Evolutionary conservation across 2,329 filamentous ascomycete genomes (phyloP).

Genomic region (Monilinia aucupariae): DNA sequence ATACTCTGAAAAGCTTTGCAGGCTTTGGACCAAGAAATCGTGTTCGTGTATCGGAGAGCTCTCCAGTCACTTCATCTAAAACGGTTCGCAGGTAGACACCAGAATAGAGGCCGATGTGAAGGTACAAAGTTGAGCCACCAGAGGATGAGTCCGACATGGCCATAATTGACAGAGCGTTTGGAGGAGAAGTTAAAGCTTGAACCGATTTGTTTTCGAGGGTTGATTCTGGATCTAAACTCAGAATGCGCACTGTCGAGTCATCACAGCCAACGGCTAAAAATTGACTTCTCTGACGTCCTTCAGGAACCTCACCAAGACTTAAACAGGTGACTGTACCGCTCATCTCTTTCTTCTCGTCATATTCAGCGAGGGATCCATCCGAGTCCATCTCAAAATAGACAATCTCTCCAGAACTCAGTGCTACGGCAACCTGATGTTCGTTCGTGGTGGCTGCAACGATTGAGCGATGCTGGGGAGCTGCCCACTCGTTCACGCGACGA

Average conservation of each 20-base stretch:
- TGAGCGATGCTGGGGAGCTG: conserved; percentile 84
- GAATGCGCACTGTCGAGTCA: conserved; percentile 89
- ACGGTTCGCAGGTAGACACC: conserved; percentile 95
- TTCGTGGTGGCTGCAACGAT: conserved; percentile 95
- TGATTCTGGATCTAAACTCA: conserved; percentile 83
- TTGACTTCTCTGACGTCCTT: conserved; percentile 80
- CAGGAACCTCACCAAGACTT: conserved; percentile 88
- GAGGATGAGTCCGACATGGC: conserved; percentile 91
- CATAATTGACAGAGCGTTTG: conserved; percentile 85
- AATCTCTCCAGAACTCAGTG: conserved; percentile 91
- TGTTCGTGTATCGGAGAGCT: conserved; percentile 88
- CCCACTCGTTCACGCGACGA: conserved; percentile 84
- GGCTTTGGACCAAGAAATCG: conserved; percentile 90
- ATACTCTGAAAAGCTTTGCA: conserved; percentile 86
- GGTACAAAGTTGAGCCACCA: conserved; percentile 80
- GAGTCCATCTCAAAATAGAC: conserved; percentile 97
- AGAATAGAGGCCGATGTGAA: conserved; percentile 93
- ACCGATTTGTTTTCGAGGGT: conserved; percentile 92
- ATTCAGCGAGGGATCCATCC: conserved; percentile 85
- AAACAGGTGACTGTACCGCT: conserved; percentile 90
- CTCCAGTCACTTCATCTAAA: conserved; percentile 89
- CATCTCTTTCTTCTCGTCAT: conserved; percentile 93
- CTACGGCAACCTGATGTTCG: conserved; percentile 85
- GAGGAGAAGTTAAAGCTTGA: conserved; percentile 84
- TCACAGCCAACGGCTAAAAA: conserved; percentile 96